Percentiles rank a stretch among this genome's conserved stretches.
These are phyloP conservation scores for Neofusicoccum sp. DNA, from an alignment of 2,329 filamentous ascomycete species.

Conservation along the genomic window DNA sequence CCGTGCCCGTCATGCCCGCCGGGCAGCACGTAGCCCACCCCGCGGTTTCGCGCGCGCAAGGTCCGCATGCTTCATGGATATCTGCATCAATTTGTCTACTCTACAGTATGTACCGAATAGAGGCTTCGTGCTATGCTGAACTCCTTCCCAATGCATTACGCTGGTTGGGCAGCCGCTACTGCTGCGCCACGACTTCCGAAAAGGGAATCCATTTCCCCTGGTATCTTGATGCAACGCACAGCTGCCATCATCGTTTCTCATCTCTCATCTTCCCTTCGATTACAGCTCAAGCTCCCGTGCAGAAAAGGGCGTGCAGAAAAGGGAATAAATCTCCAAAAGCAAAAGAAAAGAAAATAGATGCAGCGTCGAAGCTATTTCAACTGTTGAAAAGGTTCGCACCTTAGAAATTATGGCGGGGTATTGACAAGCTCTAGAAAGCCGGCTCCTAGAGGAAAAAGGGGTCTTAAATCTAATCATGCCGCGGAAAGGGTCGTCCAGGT, in stretches of 20 bases:
- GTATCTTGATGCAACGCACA: neutral
- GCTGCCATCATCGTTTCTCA: neutral
- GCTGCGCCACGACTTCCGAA: constrained; percentile 9
- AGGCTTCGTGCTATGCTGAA: neutral
- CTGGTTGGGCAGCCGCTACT: neutral
- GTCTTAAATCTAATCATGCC: neutral
- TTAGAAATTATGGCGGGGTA: neutral
- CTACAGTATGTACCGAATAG: neutral
- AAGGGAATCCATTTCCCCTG: neutral
- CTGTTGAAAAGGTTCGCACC: neutral
- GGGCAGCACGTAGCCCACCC: neutral
- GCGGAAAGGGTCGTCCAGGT: constrained; percentile 21
- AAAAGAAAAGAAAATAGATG: neutral
- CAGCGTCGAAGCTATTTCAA: neutral
- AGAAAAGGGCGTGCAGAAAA: neutral
- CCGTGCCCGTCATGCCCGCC: neutral
- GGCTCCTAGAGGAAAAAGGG: constrained; percentile 18
- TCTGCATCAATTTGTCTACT: neutral
- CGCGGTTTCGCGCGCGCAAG: neutral
- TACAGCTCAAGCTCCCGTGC: neutral
- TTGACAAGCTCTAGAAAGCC: constrained; percentile 5
- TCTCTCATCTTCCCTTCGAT: neutral
- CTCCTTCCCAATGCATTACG: constrained; percentile 4
- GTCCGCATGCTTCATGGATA: neutral
- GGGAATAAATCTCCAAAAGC: neutral